Base-by-base conservation (phyloP, 768 basidiomycete genomes). In the Russula earlei region DNA sequence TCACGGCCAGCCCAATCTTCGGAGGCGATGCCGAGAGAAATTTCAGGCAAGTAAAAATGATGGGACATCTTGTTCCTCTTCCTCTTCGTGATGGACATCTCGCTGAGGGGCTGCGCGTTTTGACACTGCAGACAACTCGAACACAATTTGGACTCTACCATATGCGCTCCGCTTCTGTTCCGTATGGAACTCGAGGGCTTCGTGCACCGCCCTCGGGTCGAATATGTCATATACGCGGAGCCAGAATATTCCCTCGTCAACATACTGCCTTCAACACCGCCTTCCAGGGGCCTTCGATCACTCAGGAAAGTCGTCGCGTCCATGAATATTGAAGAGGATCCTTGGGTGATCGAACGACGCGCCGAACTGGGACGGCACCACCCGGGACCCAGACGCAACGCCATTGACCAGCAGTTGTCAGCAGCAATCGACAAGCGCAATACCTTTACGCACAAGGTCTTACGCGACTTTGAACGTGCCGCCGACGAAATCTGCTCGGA, bases 1-100 rank as follows among this genome's bases (percentile, higher is more conserved):
- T 93, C 40, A 93, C 90, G 1, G 90, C 90, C 4, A 90, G 88
- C 61, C 90, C 89, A 2, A 83, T 90, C 34, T 89, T 81, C 63
- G 85, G 86, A n/a, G 84, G 85, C 11, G 75, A 87, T 66, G 80
- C 80, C 3, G 75, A 72, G 37, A 71, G 65, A 54, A 78, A 84
- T 0, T 86, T 89, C 63, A 68, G 72, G 83, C 84, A 29, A 20
- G 45, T 34, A n/a, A n/a, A n/a, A n/a, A n/a, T n/a, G 31, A n/a
- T n/a, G n/a, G n/a, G n/a, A n/a, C n/a, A n/a, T n/a, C n/a, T n/a
- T n/a, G n/a, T 46, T 17, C 25, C 17, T 22, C 50, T 49, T 2
- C 44, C 12, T 27, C 19, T 25, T 47, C 27, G 27, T 27, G n/a
- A 29, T 43, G 14, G n/a, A n/a, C 15, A 40, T 55, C 52, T 40